Evolutionary conservation across 208 protist species (phyloP), one percentile per base, ranked within the genome.

Genomic region (Crithidia sp.): DNA sequence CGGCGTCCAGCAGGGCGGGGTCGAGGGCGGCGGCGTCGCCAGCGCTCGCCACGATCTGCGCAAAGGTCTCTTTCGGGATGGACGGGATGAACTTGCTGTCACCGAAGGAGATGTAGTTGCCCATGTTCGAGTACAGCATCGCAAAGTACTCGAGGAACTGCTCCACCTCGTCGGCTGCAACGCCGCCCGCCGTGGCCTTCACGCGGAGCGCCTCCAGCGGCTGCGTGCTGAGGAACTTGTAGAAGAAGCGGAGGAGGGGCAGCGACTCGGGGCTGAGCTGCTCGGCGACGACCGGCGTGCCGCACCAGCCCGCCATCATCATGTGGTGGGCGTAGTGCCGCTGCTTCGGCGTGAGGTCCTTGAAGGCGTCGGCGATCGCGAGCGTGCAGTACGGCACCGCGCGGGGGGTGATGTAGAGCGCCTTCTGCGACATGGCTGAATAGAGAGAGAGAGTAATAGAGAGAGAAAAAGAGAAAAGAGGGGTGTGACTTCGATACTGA

Each of bases 71-170:
- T 52, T 80, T 66, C 9, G 74, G 39, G 64, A 86, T 88, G 50
- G 84, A 56, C 4, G 93, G 93, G 16, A 98, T 63, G 54, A 98
- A 97, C 81, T 98, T 98, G 64, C 80, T 94, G 81, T 98, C 95
- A 45, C 96, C 96, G 72, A 98, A 98, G 37, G 74, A 87, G 16
- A 89, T 58, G 67, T 98, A 98, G 86, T 98, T 98, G 70, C 96
- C 95, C 88, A 96, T 89, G 83, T 98, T 98, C 37, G 83, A 74
- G 84, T 93, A 97, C 47, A 98, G 82, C 40, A 83, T 58, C 9
- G 93, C 88, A 12, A 84, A 69, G 83, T 97, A 98, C 57, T 92
- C 70, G 6, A 95, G 44, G 43, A 98, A 85, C 44, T 71, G 49
- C 2, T 74, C 56, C 47, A 87, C 85, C 4, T 93, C 88, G 0